These are phyloP conservation scores for Flaveria ramosissima DNA, from an alignment of 129 eudicot genomes.

Conservation along the genomic window DNA sequence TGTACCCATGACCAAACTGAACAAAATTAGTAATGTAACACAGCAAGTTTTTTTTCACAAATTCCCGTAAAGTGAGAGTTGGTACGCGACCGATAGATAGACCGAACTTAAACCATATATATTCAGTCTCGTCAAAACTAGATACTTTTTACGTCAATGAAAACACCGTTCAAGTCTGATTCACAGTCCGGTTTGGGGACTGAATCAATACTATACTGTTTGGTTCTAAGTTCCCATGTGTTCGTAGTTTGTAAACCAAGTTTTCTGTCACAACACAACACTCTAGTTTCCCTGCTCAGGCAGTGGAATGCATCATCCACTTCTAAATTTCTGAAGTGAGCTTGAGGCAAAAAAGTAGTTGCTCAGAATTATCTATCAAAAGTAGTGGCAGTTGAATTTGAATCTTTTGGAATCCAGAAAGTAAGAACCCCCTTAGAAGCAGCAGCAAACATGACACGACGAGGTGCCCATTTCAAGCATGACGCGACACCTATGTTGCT, in stretches of 20 bases:
- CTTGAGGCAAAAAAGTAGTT: background rate
- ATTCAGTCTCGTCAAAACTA: background rate
- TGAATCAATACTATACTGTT: background rate
- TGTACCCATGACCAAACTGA: background rate
- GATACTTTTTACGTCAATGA: no score
- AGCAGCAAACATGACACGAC: conserved; percentile 90
- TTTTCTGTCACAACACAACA: background rate
- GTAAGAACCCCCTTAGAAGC: conserved; percentile 89
- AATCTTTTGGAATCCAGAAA: conserved; percentile 81
- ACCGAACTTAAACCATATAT: background rate
- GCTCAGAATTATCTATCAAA: conserved; percentile 18
- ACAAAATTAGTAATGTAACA: background rate
- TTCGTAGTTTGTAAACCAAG: background rate
- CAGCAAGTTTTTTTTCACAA: background rate
- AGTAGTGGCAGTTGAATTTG: conserved; percentile 20
- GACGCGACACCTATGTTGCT: conserved; percentile 79
- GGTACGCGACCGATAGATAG: background rate
- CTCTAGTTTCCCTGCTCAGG: background rate
- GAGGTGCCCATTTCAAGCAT: conserved; percentile 96
- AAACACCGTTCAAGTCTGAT: background rate
- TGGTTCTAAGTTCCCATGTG: background rate
- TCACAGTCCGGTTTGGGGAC: conserved; percentile 2
- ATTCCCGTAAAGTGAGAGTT: background rate
- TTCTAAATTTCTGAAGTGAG: background rate
- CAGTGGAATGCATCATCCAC: conserved; percentile 3